Evolutionary conservation across 169 alveolate species (phyloP).

Genomic region (Fabrea salina): DNA sequence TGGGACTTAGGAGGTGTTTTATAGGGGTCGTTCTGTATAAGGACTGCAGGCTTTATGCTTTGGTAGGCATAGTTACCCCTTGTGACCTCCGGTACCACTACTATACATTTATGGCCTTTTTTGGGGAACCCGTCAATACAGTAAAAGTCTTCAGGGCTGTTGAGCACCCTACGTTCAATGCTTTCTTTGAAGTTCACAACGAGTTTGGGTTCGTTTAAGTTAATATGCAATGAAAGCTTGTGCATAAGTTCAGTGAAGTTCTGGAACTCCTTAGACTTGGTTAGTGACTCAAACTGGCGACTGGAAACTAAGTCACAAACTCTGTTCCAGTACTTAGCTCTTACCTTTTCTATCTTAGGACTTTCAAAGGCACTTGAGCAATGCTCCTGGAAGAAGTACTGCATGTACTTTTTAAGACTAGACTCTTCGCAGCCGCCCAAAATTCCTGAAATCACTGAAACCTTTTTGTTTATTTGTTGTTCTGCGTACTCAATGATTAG

Average conservation of each 20-base stretch:
- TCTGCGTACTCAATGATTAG: background rate
- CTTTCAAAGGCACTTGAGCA: background rate
- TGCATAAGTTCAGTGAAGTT: background rate
- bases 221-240: constrained; percentile 39
- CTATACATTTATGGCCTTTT: constrained; percentile 40
- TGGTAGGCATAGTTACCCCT: constrained; percentile 44
- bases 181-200: constrained; percentile 17
- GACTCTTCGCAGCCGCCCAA: background rate
- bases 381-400: background rate
- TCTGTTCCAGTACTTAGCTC: background rate
- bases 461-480: background rate
- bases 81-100: constrained; percentile 48
- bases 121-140: constrained; percentile 63
- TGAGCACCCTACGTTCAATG: constrained; percentile 35
- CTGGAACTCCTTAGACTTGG: background rate
- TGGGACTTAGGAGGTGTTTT: too few species aligned
- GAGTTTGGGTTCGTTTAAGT: constrained; percentile 46
- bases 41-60: constrained; percentile 60
- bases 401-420: background rate
- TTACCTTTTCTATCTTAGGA: background rate
- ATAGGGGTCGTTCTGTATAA: too few species aligned
- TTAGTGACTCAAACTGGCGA: background rate
- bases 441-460: background rate
- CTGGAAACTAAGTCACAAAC: background rate
- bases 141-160: constrained; percentile 39